phyloP scores from a whole-genome alignment of 164 flowering plant species.

The Liriodendron chinense region DNA sequence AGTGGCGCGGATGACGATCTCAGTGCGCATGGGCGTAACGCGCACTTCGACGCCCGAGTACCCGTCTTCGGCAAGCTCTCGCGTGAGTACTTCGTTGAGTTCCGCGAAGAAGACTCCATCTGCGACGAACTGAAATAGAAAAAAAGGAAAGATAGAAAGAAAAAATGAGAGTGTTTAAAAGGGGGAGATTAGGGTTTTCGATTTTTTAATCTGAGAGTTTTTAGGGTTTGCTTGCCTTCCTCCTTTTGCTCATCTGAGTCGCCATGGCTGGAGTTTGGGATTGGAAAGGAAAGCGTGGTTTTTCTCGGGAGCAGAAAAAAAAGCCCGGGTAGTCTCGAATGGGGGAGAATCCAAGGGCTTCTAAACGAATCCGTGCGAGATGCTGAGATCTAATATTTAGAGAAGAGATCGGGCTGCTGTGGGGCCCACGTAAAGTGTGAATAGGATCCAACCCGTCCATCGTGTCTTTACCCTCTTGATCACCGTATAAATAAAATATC shows the following conservation, averaged over 20 bases:
- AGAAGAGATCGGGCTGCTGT: too few species aligned
- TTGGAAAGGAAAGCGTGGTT: too few species aligned
- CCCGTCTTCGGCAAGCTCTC: conserved; percentile 38
- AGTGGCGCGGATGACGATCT: conserved; percentile 34
- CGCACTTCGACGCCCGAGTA: conserved; percentile 38
- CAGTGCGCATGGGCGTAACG: conserved; percentile 37
- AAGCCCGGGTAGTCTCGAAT: too few species aligned
- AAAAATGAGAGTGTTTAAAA: neutral
- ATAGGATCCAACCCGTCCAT: too few species aligned
- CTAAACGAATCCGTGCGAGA: too few species aligned
- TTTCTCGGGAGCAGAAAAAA: too few species aligned
- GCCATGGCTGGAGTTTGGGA: conserved; percentile 18
- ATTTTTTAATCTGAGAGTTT: neutral
- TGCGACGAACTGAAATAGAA: conserved; percentile 25
- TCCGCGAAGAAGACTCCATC: conserved; percentile 35
- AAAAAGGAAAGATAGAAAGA: neutral
- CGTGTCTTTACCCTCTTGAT: too few species aligned
- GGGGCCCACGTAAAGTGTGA: too few species aligned
- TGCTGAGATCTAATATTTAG: too few species aligned
- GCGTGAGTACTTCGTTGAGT: conserved; percentile 29
- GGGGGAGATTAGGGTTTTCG: neutral
- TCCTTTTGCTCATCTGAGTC: conserved; percentile 28
- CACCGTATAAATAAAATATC: too few species aligned
- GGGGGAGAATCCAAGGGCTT: too few species aligned
- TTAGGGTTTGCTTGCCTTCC: conserved; percentile 15